Evolutionary conservation across 1,284 basidiomycete species (phyloP), one percentile per base, ranked within the genome.

Genomic region (Cutaneotrichosporon cavernicola): DNA sequence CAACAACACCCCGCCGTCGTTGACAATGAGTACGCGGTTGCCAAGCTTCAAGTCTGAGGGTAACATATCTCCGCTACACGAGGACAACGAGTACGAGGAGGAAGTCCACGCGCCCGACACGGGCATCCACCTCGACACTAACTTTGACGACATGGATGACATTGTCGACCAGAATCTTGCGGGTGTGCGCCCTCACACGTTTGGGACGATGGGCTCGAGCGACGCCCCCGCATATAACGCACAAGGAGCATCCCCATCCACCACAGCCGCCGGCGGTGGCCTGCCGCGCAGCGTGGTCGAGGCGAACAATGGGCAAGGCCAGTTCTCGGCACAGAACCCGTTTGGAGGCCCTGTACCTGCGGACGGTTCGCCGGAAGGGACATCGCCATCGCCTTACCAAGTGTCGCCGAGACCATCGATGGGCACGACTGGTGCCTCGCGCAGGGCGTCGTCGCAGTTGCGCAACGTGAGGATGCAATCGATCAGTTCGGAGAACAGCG

Each of bases 91-190:
- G 31, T 30, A 43, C 26, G 58, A 64, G n/a, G 36, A 11, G 5
- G 58, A 51, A 16, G 51, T 13, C 9, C n/a, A n/a, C 40, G 43
- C 57, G 47, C 13, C 56, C 34, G 43, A 46, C 43, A 46, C 71
- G 67, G 72, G 75, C 21, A 82, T 86, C 70, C 83, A 82, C 22
- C 84, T 93, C 46, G 91, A 95, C 79, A 89, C 87, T 57, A 87
- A 95, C 69, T 82, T 95, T 50, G 85, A 89, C 36, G 83, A 87
- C 64, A 91, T 97, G 85, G 89, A 90, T 56, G 92, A 90, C 34
- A 91, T 96, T 75, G 83, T 96, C 69, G 84, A 92, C 76, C 16
- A 14, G 18, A 53, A 53, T 18, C 51, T 53, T 8, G 51, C 51
- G 8, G 31, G 31, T 8, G 51, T 53, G 18, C 51, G 51, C 30